Base-by-base conservation (phyloP, 169 alveolate genomes). In the Cardiosporidium cionae region DNA sequence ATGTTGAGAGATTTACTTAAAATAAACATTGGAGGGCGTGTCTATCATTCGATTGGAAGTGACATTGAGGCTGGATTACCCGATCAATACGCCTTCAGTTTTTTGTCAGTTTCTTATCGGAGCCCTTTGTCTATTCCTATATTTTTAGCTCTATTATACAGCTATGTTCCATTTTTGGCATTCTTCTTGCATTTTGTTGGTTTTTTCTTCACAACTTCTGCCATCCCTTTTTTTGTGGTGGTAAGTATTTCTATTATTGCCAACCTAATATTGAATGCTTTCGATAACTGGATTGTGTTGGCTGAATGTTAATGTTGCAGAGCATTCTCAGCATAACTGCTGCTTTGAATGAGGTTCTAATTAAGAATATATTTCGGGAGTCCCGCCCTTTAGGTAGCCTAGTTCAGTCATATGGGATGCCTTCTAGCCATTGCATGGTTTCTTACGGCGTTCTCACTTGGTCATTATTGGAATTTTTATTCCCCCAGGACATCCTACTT, bases 401-500 rank as follows among this genome's bases (percentile, higher is more conserved):
- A 23, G 78, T 78, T 44, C 70, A 68, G 31, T 78, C 84, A 0
- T 78, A 78, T 70, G 84, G 84, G 23, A 78, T 78, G 84, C 84
- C 84, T 31, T 78, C 84, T 9, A 78, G 84, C 69, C 84, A 78
- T n/a, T 78, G 84, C n/a, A 67, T 78, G 79, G 64, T 79, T 54
- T 78, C 84, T 34, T 78, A 78, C 81, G 71, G 79, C 34, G 63
- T 78, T 5, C 28, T 78, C 7, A 78, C 80, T 2, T 78, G 81
- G 83, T 44, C 74, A 4, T 33, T 78, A 35, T 34, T 78, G 22
- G 84, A 78, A 76, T n/a, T 29, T 9, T 29, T n/a, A 22, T 63
- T 22, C 68, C n/a, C 22, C 25, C 35, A 16, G 22, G 9, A 63
- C 66, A 9, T 9, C 66, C 16, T 9, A 29, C 68, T 63, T 9